Base-by-base conservation (phyloP, 495 filamentous ascomycete genomes). In the Tetracladium marchalianum region DNA sequence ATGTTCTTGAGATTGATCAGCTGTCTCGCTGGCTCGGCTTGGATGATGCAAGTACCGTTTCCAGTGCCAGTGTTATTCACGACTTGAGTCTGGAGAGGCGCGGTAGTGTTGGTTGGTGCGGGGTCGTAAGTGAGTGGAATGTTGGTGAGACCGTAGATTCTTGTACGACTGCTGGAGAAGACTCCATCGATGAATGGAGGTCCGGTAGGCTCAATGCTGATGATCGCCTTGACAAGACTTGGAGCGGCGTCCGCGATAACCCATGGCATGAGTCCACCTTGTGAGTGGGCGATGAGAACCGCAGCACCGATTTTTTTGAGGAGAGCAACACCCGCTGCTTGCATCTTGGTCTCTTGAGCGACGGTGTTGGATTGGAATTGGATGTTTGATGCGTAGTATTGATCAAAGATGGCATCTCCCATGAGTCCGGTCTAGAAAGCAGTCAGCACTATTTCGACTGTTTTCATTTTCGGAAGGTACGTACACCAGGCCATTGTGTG, bases 191-290 rank as follows among this genome's bases (percentile, higher is more conserved):
- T 37, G 32, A 56, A 56, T 0, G 76, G 75, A 11, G 75, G 72
- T 13, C 76, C 75, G 2, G 60, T 55, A 0, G 77, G 78, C 58
- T 80, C 78, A 15, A 82, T 50, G 0, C 65, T 65, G 13, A 78
- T 54, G 32, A 79, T 66, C 9, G 56, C 64, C 19, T 65, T 62
- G 18, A 80, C 68, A 9, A 70, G 60, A 0, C 66, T 35, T 8
- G 72, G 72, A 0, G 62, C 59, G 2, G 54, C 47, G 52, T 78
- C 76, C 8, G 67, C 68, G 36, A 62, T 56, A 6, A 73, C 51
- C 73, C 73, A 76, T 11, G 65, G 65, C 22, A 67, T 61, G 9
- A 67, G 53, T n/a, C 69, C 71, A 32, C 69, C 73, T 37, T 75
- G 72, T 12, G 75, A 77, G 46, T 80, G 73, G 1, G 65, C 63